Evolutionary conservation across 2,329 filamentous ascomycete species (phyloP), one percentile per base, ranked within the genome.

Genomic region (Botrytis fabae): DNA sequence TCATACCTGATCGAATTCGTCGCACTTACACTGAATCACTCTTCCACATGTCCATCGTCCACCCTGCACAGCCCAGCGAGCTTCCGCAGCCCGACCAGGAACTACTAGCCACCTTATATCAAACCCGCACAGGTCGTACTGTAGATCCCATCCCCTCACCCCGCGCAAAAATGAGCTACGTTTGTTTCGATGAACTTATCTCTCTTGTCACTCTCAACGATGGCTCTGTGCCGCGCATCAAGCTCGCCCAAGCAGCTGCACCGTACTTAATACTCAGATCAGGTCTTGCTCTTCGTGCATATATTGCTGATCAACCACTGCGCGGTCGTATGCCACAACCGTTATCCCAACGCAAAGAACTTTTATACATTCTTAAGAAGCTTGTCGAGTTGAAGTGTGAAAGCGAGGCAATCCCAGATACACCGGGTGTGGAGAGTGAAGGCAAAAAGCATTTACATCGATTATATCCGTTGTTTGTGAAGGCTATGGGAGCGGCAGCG

Each of bases 321-420:
- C 88, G 96, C 22, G 95, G 96, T 0, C 88, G 91, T 68, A 96
- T 97, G 90, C 96, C 96, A 7, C 93, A 96, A 80, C 95, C 95
- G 0, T 85, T 93, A 8, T 91, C 90, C 14, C 93, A 97, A 79
- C 88, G 93, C 61, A 91, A 88, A 75, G 96, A 97, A 80, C 83
- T 99, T 18, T 80, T 92, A 7, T 92, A 93, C 78, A 86, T 95
- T 38, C 84, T 98, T 28, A 83, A 84, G 66, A 85, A 88, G 63
- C 84, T 97, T 48, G 88, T 92, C 1, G 85, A 86, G 28, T 83
- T 98, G 74, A 85, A 86, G 71, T 92, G 91, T 71, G 91, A 94
- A 76, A 88, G 90, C 0, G 86, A 87, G 6, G 91, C 92, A 0
- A 92, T 96, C 40, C 89, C 91, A 1, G 83, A 85, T 65, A 83